Percentiles rank a stretch among this genome's conserved stretches.
phyloP scores from a whole-genome alignment of 2,329 filamentous ascomycete species.

The Leptographium procerum region DNA sequence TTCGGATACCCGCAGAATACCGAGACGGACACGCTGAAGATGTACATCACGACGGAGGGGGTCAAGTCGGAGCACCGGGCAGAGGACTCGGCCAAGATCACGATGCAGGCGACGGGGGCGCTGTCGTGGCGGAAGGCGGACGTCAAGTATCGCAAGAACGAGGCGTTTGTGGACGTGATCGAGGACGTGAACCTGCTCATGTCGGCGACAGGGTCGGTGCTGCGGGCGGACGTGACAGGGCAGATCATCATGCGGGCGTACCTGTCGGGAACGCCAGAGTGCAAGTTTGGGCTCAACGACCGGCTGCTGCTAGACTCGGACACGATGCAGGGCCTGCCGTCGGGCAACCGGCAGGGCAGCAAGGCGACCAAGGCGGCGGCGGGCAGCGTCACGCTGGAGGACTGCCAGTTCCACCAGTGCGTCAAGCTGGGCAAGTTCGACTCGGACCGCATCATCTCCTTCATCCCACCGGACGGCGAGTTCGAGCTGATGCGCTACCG shows the following conservation, averaged over 20 bases:
- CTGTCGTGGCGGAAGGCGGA: conserved; percentile 94
- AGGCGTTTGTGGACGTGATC: conserved; percentile 98
- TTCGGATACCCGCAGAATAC: conserved; percentile 99
- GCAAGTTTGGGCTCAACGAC: conserved; percentile 97
- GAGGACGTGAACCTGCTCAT: conserved; percentile 98
- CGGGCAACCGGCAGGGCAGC: conserved; percentile 65
- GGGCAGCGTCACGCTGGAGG: conserved; percentile 88
- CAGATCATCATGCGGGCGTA: conserved; percentile 99
- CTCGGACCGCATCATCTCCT: conserved; percentile 90
- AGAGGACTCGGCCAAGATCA: conserved; percentile 95
- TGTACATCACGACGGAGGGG: conserved; percentile 99
- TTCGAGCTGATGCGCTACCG: conserved; percentile 99
- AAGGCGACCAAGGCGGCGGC: conserved; percentile 94
- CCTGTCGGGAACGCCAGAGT: conserved; percentile 89
- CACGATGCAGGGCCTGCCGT: conserved; percentile 52
- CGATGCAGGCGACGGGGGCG: conserved; percentile 96
- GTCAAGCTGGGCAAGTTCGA: conserved; percentile 97
- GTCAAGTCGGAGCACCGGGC: conserved; percentile 81
- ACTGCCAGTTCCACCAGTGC: conserved; percentile 98
- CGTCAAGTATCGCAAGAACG: conserved; percentile 98
- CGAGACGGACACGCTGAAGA: conserved; percentile 96
- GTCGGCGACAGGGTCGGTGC: conserved; percentile 91
- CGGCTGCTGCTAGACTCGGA: conserved; percentile 79
- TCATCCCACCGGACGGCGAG: conserved; percentile 92
- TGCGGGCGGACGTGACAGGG: conserved; percentile 90